Evolutionary conservation across 1,139 yeast genomes (phyloP), one percentile per base, ranked within the genome.

Genomic region (Sugiyamaella japonica): DNA sequence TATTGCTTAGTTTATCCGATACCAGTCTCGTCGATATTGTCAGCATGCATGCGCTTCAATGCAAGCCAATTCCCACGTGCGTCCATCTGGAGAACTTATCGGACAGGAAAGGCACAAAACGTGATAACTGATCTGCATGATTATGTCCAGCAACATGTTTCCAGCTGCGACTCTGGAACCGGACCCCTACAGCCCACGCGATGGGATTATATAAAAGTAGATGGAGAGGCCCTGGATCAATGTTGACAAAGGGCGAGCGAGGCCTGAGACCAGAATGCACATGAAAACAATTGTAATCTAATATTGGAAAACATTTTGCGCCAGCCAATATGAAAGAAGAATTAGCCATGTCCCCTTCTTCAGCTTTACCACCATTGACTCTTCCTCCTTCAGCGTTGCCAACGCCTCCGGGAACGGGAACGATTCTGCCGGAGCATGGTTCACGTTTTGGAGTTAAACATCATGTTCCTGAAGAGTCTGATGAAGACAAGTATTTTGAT

Each of bases 371-470:
- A 7, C 55, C 55, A 10, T 20, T 52, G n/a, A 42, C 40, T 10
- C 45, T 52, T 2, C 53, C 56, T 15, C 53, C 53, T 7, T 49
- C 51, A 20, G 53, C 56, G 1, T 20, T 53, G 25, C 56, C 56
- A 12, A 53, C 56, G 2, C 56, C 56, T 5, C 56, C 56, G 3
- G 50, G 50, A 5, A 49, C 56, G 3, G 8, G 42, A 4, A 9
- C 43, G 9, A 32, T 31, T 7, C 25, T 47, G 9, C 50, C 50
- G 16, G 50, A 47, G 10, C 40, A 31, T 10, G 39, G 45, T 10
- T 29, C 51, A 13, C 17, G 42, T n/a, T 32, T 23, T 16, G 17
- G 40, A n/a, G 25, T 40, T 15, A 48, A 48, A 31, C 36, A 36
- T 7, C 12, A 13, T 34, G 38, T 13, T 6, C 37, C 37, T 9